These are phyloP conservation scores for Nectriaceae sp. DNA, from an alignment of 2,329 filamentous ascomycete genomes.

Conservation along the genomic window DNA sequence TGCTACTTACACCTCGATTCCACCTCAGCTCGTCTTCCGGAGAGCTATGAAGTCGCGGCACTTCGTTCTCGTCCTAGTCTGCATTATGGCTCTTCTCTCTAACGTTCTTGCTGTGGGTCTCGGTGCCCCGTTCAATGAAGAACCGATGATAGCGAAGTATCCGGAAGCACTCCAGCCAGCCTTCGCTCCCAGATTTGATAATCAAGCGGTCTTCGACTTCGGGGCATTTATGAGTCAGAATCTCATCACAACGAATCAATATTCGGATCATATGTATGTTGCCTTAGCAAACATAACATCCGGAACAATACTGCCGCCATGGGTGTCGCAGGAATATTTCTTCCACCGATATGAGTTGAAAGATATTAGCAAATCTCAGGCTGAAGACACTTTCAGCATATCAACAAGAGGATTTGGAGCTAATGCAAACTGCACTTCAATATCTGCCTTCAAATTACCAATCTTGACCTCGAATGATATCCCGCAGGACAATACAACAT, in stretches of 20 bases:
- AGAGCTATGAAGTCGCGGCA: conserved; percentile 48
- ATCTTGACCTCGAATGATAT: background rate
- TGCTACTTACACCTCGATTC: conserved; percentile 53
- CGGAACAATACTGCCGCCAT: conserved; percentile 48
- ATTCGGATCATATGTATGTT: conserved; percentile 34
- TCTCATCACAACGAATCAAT: background rate
- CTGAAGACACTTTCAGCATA: conserved; percentile 11
- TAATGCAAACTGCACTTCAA: conserved; percentile 20
- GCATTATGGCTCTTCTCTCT: conserved; percentile 47
- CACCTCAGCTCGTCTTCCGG: conserved; percentile 52
- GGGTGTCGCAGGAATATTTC: conserved; percentile 46
- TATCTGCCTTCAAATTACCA: conserved; percentile 1
- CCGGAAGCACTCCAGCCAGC: conserved; percentile 13
- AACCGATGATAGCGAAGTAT: background rate
- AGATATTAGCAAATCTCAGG: fast-evolving
- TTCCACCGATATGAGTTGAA: conserved; percentile 47
- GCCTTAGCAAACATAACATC: conserved; percentile 47
- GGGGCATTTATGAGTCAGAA: background rate
- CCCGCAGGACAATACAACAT: background rate
- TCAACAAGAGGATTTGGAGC: conserved; percentile 32
- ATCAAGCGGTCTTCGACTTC: conserved; percentile 14
- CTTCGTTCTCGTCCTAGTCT: conserved; percentile 47
- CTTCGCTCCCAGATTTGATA: conserved; percentile 20
- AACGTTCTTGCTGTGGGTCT: conserved; percentile 57
- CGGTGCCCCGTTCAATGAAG: conserved; percentile 51